phyloP scores from a whole-genome alignment of 23 red algal genomes.

The Gracilaria gracilis region DNA sequence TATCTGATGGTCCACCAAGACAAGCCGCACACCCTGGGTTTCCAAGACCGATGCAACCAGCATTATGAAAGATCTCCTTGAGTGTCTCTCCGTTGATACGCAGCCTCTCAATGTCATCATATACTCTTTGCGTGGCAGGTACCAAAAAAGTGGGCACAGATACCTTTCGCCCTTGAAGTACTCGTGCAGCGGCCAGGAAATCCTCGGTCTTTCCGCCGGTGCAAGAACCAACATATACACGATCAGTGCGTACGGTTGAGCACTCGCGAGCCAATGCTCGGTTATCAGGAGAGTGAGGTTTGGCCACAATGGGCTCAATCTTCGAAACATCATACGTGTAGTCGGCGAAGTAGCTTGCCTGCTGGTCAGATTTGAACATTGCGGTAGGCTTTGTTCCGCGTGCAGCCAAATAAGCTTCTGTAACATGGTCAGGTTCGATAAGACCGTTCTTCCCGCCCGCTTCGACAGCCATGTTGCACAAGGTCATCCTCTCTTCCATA shows the following conservation, averaged over 20 bases:
- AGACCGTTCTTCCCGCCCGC: conserved; percentile 99
- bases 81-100: conserved; percentile 92
- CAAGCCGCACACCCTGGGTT: conserved; percentile 95
- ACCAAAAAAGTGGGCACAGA: conserved; percentile 96
- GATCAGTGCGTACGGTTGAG: conserved; percentile 73
- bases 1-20: conserved; percentile 97
- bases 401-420: conserved; percentile 72
- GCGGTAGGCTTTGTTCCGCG: conserved; percentile 71
- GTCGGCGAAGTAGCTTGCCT: conserved; percentile 83
- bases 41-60: conserved; percentile 90
- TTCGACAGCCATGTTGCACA: conserved; percentile 99
- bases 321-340: conserved; percentile 71
- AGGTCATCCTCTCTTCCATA: conserved; percentile 96
- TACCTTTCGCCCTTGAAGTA: conserved; percentile 92
- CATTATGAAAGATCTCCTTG: conserved; percentile 82
- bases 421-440: conserved; percentile 84
- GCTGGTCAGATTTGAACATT: conserved; percentile 75
- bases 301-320: conserved; percentile 95
- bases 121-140: conserved; percentile 88
- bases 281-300: conserved; percentile 98
- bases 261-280: conserved; percentile 92
- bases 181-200: conserved; percentile 95
- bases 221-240: conserved; percentile 97
- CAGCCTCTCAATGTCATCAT: conserved; percentile 78
- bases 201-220: conserved; percentile 99